Evolutionary conservation across 192 early-diverging fungal genomes (phyloP).

Genomic region (Umbelopsis vinacea): DNA sequence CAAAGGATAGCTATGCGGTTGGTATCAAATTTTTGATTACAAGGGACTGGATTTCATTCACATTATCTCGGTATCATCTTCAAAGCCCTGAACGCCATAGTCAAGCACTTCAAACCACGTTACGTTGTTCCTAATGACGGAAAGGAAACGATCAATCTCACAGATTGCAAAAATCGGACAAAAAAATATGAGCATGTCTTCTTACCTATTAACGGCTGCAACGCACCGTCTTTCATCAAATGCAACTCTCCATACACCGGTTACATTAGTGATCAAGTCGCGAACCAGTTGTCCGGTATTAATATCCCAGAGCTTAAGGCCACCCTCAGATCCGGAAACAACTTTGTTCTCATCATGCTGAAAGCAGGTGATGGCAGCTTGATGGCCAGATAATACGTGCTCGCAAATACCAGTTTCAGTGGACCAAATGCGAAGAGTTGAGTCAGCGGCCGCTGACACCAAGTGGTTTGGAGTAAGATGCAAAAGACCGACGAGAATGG

Average conservation of each 20-base stretch:
- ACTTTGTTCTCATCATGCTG: conserved; percentile 94
- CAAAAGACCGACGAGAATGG: conserved; percentile 92
- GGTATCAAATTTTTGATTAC: neutral
- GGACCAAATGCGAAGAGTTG: conserved; percentile 92
- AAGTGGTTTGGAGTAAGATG: conserved; percentile 84
- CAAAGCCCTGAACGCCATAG: conserved; percentile 69
- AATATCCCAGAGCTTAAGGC: conserved; percentile 98
- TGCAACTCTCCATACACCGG: conserved; percentile 92
- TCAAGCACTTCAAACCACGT: conserved; percentile 88
- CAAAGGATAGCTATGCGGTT: neutral
- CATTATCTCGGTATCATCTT: conserved; percentile 48
- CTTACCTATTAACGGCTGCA: conserved; percentile 71
- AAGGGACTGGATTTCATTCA: neutral
- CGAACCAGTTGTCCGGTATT: conserved; percentile 80
- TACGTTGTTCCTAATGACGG: conserved; percentile 36
- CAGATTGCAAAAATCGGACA: neutral
- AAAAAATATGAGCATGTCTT: neutral
- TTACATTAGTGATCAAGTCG: conserved; percentile 80
- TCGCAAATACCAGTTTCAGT: conserved; percentile 64
- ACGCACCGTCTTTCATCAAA: conserved; percentile 90
- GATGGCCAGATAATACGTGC: conserved; percentile 76
- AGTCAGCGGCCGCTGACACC: conserved; percentile 95
- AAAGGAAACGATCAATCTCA: neutral
- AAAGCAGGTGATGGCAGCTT: conserved; percentile 96
- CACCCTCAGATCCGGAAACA: conserved; percentile 92